Evolutionary conservation across 768 basidiomycete species (phyloP), one percentile per base, ranked within the genome.

Genomic region (Mycena indigotica): DNA sequence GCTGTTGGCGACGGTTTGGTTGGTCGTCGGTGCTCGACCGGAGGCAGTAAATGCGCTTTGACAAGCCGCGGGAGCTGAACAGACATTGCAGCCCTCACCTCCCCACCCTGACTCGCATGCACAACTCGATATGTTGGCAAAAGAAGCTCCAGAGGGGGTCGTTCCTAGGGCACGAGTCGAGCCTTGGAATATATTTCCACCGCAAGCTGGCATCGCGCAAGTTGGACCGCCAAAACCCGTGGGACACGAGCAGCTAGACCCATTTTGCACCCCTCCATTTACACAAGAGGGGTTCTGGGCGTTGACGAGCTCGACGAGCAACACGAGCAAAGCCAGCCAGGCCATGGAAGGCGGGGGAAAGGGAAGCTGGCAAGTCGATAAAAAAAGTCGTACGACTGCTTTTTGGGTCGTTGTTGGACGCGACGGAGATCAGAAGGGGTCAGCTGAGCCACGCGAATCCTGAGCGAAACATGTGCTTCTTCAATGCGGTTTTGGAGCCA

Each of bases 81-180:
- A 96, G 32, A 95, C 91, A 65, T 91, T 92, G 69, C 91, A 93
- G 0, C 83, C 89, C 1, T 76, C 75, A 10, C 93, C 94, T 1
- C 77, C 78, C 93, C 93, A 95, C 2, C 88, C 93, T 40, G 67
- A 66, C 60, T 83, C 73, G 69, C 94, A 95, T 0, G 80, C 73
- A 69, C 95, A 97, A 1, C 74, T 77, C 1, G 86, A 87, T 57
- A 93, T 65, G 67, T 95, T 94, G 15, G 84, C 78, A 45, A 84
- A 84, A n/a, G n/a, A n/a, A 13, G 70, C 72, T 2, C 77, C 76
- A 0, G 74, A 68, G 35, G 76, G 69, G 28, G 69, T 55, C 17
- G 80, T 67, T 13, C 82, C 72, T 48, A 88, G 69, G 38, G 84
- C 71, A n/a, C 86, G 81, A 50, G 76, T 67, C 2, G 82, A 70